Conservation (phyloP, 2,329 filamentous ascomycete genomes). For the Diplodia mutila region DNA sequence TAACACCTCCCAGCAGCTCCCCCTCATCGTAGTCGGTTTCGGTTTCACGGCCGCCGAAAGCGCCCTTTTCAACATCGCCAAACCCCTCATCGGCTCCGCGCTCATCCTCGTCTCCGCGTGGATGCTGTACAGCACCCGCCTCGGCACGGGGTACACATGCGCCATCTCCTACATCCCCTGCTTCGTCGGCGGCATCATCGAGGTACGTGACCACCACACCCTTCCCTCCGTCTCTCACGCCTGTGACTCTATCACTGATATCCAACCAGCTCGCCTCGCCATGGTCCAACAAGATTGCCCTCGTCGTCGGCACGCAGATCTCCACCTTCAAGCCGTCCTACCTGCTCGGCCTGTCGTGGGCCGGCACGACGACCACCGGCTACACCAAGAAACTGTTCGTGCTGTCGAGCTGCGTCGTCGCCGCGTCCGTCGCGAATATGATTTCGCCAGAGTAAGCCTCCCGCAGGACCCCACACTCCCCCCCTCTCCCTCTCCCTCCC, state of each 20-base stretch:
- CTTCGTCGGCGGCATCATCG: not conserved
- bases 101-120: not conserved
- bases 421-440: slow-evolving; percentile 3
- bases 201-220: not conserved
- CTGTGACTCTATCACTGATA: not conserved
- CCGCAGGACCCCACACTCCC: not conserved
- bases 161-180: not conserved
- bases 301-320: slow-evolving; percentile 3
- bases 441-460: not conserved
- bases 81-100: not conserved
- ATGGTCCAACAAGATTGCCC: slow-evolving; percentile 8
- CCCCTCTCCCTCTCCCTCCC: too few species aligned
- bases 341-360: slow-evolving; percentile 6
- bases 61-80: not conserved
- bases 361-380: not conserved
- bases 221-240: too few species aligned
- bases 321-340: slow-evolving; percentile 3
- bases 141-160: not conserved
- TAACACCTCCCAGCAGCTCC: not conserved
- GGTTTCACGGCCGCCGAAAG: not conserved
- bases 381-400: slow-evolving; percentile 1
- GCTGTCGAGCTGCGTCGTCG: not conserved
- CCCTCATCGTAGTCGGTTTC: not conserved
- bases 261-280: not conserved
- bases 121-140: not conserved